A percentile compares a stretch with the other conserved stretches of the same genome.
Conservation (phyloP, 1,139 yeast species). For the Yamadazyma songkhlaensis region DNA sequence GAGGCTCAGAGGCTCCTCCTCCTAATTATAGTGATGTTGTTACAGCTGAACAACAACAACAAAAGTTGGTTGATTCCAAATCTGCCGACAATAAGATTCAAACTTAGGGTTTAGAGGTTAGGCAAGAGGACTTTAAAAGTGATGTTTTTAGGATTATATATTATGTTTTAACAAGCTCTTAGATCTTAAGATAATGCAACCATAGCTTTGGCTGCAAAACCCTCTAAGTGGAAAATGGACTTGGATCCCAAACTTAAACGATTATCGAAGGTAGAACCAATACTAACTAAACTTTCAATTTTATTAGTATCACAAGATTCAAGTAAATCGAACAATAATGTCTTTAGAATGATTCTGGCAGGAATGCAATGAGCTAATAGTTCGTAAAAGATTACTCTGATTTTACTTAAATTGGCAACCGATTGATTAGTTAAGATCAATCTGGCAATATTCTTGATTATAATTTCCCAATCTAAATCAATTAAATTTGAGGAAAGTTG, state of each 20-base stretch:
- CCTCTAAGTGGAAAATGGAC: constrained; percentile 92
- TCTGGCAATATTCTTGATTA: constrained; percentile 62
- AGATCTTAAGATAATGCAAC: constrained; percentile 21
- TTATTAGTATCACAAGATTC: constrained; percentile 33
- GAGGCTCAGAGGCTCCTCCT: constrained; percentile 15
- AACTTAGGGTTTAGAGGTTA: no score
- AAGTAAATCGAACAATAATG: constrained; percentile 58
- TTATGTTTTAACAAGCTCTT: background rate
- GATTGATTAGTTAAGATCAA: constrained; percentile 59
- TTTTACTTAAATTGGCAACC: constrained; percentile 70
- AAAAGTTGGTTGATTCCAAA: constrained; percentile 17
- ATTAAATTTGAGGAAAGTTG: constrained; percentile 31
- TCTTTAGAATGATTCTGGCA: constrained; percentile 71
- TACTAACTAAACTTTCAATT: constrained; percentile 55
- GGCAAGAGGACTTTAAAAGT: background rate
- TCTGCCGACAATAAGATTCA: constrained; percentile 36
- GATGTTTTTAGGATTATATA: background rate
- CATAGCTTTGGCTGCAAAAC: constrained; percentile 88
- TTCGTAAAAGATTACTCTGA: constrained; percentile 78
- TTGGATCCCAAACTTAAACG: constrained; percentile 83
- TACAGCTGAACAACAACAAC: constrained; percentile 8
- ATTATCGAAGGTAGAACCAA: constrained; percentile 81
- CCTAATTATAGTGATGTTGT: constrained; percentile 15
- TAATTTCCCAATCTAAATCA: constrained; percentile 84
- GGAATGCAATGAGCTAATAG: constrained; percentile 92